A percentile compares a stretch with the other conserved stretches of the same genome.
phyloP scores from a whole-genome alignment of 805 yeast species.

The Candida schatavii region DNA sequence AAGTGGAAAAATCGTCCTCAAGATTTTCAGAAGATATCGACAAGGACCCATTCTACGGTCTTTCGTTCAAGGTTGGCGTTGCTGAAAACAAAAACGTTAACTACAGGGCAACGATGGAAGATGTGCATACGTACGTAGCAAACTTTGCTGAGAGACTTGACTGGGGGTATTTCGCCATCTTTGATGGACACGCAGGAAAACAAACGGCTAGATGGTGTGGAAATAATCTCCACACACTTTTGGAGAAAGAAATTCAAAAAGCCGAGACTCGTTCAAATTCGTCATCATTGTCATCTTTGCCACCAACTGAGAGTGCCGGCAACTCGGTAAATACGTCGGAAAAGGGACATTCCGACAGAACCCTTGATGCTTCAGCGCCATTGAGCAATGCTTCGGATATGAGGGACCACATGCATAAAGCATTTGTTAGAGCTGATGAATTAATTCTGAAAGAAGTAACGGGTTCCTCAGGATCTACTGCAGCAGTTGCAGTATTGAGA shows the following conservation, averaged over 20 bases:
- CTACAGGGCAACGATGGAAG: constrained; percentile 91
- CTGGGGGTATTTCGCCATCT: constrained; percentile 93
- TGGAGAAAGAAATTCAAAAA: constrained; percentile 52
- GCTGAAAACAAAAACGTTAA: constrained; percentile 83
- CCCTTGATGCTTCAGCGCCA: constrained; percentile 13
- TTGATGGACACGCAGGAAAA: constrained; percentile 97
- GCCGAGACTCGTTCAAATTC: constrained; percentile 13
- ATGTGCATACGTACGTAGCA: constrained; percentile 88
- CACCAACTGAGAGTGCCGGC: background rate
- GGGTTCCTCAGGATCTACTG: constrained; percentile 89
- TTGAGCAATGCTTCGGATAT: constrained; percentile 42
- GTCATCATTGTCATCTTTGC: constrained; percentile 29
- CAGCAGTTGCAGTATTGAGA: constrained; percentile 85
- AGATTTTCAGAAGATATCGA: background rate
- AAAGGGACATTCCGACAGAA: background rate
- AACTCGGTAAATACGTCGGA: background rate
- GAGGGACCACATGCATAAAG: constrained; percentile 60
- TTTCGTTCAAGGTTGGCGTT: constrained; percentile 83
- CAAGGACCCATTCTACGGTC: constrained; percentile 48
- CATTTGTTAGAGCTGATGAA: constrained; percentile 76
- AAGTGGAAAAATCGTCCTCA: background rate
- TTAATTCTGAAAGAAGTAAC: constrained; percentile 56
- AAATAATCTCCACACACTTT: constrained; percentile 67
- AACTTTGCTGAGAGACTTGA: constrained; percentile 88
- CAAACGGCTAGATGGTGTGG: constrained; percentile 96